Conservation (phyloP, 352 stramenopile genomes). For the Phytophthora idaei region DNA sequence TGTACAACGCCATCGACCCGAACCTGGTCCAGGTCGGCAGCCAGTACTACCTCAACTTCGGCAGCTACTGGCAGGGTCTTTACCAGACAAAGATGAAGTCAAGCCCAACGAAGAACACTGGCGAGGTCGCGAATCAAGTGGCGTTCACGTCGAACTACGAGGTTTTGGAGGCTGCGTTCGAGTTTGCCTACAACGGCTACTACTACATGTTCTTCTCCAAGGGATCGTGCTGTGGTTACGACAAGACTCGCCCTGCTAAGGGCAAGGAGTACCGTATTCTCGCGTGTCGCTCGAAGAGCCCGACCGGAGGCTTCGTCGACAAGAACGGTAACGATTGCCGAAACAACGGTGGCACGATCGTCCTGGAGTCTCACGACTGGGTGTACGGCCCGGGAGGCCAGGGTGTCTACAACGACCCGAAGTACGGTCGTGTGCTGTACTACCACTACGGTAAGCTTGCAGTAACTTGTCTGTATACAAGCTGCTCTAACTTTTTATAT, state of each 20-base stretch:
- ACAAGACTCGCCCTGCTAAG: slow-evolving; percentile 34
- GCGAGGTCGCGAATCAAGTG: slow-evolving; percentile 27
- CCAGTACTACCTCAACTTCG: slow-evolving; percentile 54
- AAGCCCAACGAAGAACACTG: slow-evolving; percentile 21
- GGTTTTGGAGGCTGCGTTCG: slow-evolving; percentile 42
- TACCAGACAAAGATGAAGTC: slow-evolving; percentile 41
- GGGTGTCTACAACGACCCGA: slow-evolving; percentile 52
- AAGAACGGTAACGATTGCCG: slow-evolving; percentile 38
- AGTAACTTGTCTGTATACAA: background rate
- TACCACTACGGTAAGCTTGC: slow-evolving; percentile 56
- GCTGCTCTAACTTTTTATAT: slow-evolving; percentile 4
- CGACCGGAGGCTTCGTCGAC: slow-evolving; percentile 47
- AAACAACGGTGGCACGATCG: slow-evolving; percentile 47
- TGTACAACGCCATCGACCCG: slow-evolving; percentile 65
- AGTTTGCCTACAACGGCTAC: slow-evolving; percentile 44
- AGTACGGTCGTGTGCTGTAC: slow-evolving; percentile 49
- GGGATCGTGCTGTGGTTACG: slow-evolving; percentile 43
- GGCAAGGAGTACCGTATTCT: slow-evolving; percentile 63
- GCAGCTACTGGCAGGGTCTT: slow-evolving; percentile 50
- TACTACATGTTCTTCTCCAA: slow-evolving; percentile 60
- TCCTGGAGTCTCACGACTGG: slow-evolving; percentile 49
- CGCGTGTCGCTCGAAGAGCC: slow-evolving; percentile 42
- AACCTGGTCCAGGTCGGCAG: slow-evolving; percentile 44
- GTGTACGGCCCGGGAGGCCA: slow-evolving; percentile 57
- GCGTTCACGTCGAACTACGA: slow-evolving; percentile 45